Base-by-base conservation (phyloP, 208 protist genomes). In the Zelonia costaricensis region DNA sequence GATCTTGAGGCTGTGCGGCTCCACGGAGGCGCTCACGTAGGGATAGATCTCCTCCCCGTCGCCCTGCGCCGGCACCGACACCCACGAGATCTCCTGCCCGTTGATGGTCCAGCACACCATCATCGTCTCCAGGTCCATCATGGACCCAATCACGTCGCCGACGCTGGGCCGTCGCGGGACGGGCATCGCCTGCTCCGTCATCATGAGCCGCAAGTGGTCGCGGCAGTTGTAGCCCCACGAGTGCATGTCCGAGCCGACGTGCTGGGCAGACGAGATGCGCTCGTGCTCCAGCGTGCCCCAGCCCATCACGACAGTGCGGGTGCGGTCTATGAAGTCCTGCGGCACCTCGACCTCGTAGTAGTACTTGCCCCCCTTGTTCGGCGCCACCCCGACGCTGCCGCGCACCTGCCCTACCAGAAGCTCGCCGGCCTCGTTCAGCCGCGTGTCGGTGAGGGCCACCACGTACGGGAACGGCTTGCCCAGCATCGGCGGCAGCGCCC, bases 221-320 rank as follows among this genome's bases (percentile, higher is more conserved):
- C 81, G 63, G 68, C 84, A 92, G 78, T 96, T 92, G 76, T 86
- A 96, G 18, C 82, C 91, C 87, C 91, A 96, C 2, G 91, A 96
- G 62, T 96, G 80, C 38, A 91, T 55, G 59, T 96, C 87, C 45
- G 76, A 86, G 36, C 91, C 91, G 30, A 96, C 91, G 74, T 93
- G 85, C 68, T 92, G 84, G 25, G 75, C 81, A 39, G 79, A 85
- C 63, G 79, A 77, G 18, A 84, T 62, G 43, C 86, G 76, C 72
- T 93, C 87, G 70, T 96, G 91, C 73, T 89, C 85, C 46, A 92
- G 68, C 9, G 91, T 94, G 42, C 91, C 91, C 87, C 91, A 96
- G 33, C 91, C 91, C 80, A 96, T 91, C 22, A 93, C 77, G 23
- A 91, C 79, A 8, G 58, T 75, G 20, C 38, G 67, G 42, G 51